A percentile compares a stretch with the other conserved stretches of the same genome.
Conservation (phyloP, 352 stramenopile genomes). For the Globisporangium ultimum region DNA sequence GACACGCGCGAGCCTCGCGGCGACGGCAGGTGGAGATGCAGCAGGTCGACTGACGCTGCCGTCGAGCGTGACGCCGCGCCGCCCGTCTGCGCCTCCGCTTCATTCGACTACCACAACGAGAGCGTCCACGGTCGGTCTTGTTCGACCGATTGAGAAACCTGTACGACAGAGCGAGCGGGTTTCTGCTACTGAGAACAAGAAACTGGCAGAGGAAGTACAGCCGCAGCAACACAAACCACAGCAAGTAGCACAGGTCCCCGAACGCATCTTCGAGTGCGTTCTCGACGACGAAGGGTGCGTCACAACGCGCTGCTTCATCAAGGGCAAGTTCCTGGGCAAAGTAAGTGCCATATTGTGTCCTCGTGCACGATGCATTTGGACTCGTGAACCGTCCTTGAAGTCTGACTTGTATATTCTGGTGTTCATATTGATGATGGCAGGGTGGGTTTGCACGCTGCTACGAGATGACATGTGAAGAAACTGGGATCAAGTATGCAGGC, state of each 20-base stretch:
- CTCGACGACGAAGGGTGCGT: conserved; percentile 49
- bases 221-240: conserved; percentile 1
- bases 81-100: conserved; percentile 4
- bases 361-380: too few species aligned
- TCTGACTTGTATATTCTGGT: neutral
- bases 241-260: conserved; percentile 25
- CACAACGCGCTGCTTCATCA: conserved; percentile 80
- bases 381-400: too few species aligned
- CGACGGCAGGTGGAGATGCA: neutral
- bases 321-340: conserved; percentile 94
- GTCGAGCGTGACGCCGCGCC: conserved; percentile 13
- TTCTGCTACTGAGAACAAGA: conserved; percentile 1
- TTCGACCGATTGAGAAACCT: conserved; percentile 8
- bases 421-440: conserved; percentile 12
- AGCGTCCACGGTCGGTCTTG: conserved; percentile 6
- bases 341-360: conserved; percentile 20
- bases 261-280: conserved; percentile 68
- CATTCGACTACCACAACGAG: conserved; percentile 4
- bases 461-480: conserved; percentile 92
- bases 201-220: conserved; percentile 7
- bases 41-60: conserved; percentile 1
- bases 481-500: conserved; percentile 91
- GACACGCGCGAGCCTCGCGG: conserved; percentile 2
- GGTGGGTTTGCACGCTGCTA: conserved; percentile 98
- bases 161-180: conserved; percentile 4